phyloP scores from a whole-genome alignment of 1,139 yeast genomes.

The Keqinozyma sinolaborantium region DNA sequence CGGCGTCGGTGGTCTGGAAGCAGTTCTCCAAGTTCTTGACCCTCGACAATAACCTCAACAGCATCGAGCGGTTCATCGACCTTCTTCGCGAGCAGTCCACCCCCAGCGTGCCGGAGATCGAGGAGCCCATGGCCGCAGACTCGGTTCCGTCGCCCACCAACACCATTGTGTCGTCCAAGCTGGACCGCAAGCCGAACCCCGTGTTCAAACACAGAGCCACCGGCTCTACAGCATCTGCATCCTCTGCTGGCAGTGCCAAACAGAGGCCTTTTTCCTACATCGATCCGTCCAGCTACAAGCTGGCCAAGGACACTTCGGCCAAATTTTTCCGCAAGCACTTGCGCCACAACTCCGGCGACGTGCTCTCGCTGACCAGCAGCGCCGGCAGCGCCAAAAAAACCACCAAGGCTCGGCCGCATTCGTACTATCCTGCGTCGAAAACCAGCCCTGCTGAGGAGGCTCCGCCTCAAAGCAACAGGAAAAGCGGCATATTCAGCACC shows the following conservation, averaged over 20 bases:
- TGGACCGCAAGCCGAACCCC: slow-evolving; percentile 33
- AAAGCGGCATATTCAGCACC: slow-evolving; percentile 40
- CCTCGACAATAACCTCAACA: slow-evolving; percentile 40
- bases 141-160: slow-evolving; percentile 6
- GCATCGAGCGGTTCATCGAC: slow-evolving; percentile 53
- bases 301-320: slow-evolving; percentile 34
- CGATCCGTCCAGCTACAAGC: slow-evolving; percentile 32
- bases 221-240: slow-evolving; percentile 20
- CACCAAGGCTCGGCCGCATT: slow-evolving; percentile 6
- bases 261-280: slow-evolving; percentile 55
- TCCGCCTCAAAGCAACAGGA: slow-evolving; percentile 12
- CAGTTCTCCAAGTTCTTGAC: slow-evolving; percentile 37
- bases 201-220: slow-evolving; percentile 22
- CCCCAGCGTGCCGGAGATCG: slow-evolving; percentile 16
- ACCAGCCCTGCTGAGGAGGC: slow-evolving; percentile 13
- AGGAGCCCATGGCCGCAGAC: too few species aligned
- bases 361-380: slow-evolving; percentile 1
- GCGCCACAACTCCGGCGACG: slow-evolving; percentile 12
- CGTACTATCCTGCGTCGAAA: slow-evolving; percentile 14
- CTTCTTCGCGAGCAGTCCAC: slow-evolving; percentile 24
- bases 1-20: slow-evolving; percentile 45
- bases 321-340: slow-evolving; percentile 56
- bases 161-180: slow-evolving; percentile 14
- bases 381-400: neutral
- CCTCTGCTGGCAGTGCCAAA: slow-evolving; percentile 16